Evolutionary conservation across 2,329 filamentous ascomycete genomes (phyloP).

Genomic region (Paraphoma chrysanthemicola): DNA sequence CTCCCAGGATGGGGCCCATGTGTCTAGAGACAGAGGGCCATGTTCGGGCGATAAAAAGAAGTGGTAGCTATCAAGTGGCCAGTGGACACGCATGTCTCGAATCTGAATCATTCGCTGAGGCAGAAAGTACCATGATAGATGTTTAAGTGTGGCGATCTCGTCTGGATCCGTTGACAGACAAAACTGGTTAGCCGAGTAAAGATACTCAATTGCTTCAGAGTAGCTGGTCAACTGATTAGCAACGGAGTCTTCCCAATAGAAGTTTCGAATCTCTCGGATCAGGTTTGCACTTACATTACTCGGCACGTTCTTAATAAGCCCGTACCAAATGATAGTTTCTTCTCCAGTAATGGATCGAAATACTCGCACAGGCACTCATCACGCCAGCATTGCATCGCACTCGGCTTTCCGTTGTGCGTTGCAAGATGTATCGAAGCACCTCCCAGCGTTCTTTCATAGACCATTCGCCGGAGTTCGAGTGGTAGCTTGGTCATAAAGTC

Average conservation of each 20-base stretch:
- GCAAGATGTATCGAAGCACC: conserved; percentile 16
- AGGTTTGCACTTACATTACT: conserved; percentile 20
- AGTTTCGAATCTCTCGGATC: no score
- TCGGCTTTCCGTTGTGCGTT: conserved; percentile 10
- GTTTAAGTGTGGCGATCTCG: conserved; percentile 17
- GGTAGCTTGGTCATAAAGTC: conserved; percentile 25
- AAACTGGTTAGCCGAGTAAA: conserved; percentile 28
- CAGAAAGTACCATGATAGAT: conserved; percentile 24
- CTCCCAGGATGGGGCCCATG: conserved; percentile 17
- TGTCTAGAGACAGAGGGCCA: background rate
- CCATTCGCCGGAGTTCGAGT: conserved; percentile 27
- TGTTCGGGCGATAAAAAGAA: conserved; percentile 1
- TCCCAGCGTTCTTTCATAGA: conserved; percentile 23
- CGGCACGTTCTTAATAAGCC: conserved; percentile 26
- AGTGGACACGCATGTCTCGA: conserved; percentile 20
- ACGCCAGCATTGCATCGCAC: conserved; percentile 9
- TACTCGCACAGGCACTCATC: background rate
- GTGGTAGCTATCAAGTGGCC: conserved; percentile 17
- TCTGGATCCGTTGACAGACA: conserved; percentile 18
- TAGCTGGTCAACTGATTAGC: conserved; percentile 15
- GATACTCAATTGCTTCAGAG: conserved; percentile 28
- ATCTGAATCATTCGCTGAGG: conserved; percentile 27
- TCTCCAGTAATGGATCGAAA: background rate
- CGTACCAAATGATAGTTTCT: conserved; percentile 9
- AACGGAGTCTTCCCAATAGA: no score